phyloP scores from a whole-genome alignment of 2,329 filamentous ascomycete species.

The Sporothrix brasiliensis region DNA sequence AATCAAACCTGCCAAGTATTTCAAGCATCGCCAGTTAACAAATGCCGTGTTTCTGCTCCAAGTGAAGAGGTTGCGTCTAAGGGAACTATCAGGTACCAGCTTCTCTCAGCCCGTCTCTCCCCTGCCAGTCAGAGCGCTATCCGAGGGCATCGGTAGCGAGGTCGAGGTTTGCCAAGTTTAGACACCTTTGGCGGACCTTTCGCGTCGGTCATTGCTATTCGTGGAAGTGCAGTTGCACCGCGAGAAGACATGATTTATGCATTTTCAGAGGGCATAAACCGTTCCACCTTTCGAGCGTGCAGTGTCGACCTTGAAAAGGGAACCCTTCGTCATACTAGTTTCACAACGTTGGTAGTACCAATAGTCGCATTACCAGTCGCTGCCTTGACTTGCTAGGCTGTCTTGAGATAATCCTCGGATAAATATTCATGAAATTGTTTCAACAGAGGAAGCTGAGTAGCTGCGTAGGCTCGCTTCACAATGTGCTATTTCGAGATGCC shows the following conservation, averaged over 20 bases:
- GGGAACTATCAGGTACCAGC: background rate
- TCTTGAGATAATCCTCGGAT: background rate
- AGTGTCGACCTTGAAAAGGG: background rate
- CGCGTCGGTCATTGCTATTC: slow-evolving; percentile 2
- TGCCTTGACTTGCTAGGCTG: background rate
- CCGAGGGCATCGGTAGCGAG: background rate
- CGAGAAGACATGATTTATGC: slow-evolving; percentile 1
- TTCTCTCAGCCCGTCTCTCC: background rate
- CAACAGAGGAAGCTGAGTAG: background rate
- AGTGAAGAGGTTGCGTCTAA: background rate
- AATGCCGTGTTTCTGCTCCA: slow-evolving; percentile 6
- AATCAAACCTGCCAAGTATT: background rate
- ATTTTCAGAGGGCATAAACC: background rate
- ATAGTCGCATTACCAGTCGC: background rate
- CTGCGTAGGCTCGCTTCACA: slow-evolving; percentile 11
- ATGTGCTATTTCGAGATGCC: slow-evolving; percentile 18
- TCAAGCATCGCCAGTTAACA: background rate
- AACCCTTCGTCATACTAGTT: background rate
- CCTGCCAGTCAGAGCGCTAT: slow-evolving; percentile 15
- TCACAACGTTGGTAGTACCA: slow-evolving; percentile 14
- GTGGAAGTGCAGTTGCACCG: background rate
- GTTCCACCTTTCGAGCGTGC: background rate
- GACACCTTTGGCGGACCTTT: background rate
- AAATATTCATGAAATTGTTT: background rate
- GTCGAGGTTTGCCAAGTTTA: slow-evolving; percentile 7